Percentiles rank a stretch among this genome's conserved stretches.
Conservation (phyloP, 495 filamentous ascomycete genomes). For the Lasiosphaeris hirsuta region DNA sequence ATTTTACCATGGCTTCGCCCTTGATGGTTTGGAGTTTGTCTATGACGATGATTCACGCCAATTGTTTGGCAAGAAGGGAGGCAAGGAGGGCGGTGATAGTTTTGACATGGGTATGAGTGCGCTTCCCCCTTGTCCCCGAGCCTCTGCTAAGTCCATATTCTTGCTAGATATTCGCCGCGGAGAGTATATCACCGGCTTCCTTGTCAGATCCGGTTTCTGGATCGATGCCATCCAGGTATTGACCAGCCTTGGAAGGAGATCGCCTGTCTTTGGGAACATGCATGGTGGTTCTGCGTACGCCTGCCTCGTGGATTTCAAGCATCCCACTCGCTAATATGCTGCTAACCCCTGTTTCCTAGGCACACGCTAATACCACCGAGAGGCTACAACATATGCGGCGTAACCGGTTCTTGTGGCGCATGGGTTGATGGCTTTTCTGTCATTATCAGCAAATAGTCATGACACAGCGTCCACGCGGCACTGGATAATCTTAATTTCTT, state of each 20-base stretch:
- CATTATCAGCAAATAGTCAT: constrained; percentile 55
- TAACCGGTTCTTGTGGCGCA: constrained; percentile 74
- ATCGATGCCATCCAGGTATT: constrained; percentile 90
- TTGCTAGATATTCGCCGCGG: constrained; percentile 71
- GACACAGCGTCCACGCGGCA: not conserved
- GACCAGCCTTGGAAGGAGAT: constrained; percentile 82
- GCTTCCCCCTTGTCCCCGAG: not conserved
- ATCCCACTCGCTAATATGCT: not conserved
- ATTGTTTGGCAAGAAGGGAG: constrained; percentile 82
- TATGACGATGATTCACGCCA: constrained; percentile 88
- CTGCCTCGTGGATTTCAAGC: not conserved
- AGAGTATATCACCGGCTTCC: constrained; percentile 85
- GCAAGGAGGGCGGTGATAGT: constrained; percentile 67
- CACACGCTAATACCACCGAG: constrained; percentile 86
- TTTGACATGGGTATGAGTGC: constrained; percentile 67
- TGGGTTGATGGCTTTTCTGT: constrained; percentile 91
- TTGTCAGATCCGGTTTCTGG: constrained; percentile 75
- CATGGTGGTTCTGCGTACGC: constrained; percentile 76
- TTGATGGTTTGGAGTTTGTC: constrained; percentile 88
- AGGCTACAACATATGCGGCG: constrained; percentile 83
- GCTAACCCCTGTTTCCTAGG: constrained; percentile 43
- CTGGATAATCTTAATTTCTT: not conserved
- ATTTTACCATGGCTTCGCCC: constrained; percentile 71
- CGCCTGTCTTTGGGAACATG: constrained; percentile 79
- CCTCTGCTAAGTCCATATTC: constrained; percentile 7